Evolutionary conservation across 441 rosid species (phyloP).

Genomic region (Populus tomentosa): DNA sequence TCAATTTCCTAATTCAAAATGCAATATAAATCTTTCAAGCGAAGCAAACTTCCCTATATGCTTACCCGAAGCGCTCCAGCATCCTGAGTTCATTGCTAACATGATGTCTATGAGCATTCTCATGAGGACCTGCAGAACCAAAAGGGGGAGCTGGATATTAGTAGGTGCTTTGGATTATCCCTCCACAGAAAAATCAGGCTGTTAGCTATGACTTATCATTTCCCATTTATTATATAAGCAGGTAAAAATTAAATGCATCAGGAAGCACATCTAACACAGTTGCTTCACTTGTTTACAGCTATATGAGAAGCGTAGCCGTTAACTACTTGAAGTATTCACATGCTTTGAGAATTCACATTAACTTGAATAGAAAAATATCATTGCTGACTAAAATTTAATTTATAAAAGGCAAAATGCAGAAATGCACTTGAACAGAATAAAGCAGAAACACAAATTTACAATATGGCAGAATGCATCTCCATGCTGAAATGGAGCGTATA

Average conservation of each 20-base stretch:
- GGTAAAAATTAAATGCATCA: background rate
- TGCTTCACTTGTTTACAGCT: background rate
- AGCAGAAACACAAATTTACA: background rate
- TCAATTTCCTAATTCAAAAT: background rate
- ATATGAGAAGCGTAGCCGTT: background rate
- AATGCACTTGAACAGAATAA: background rate
- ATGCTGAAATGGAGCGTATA: background rate
- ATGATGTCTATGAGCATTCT: slow-evolving; percentile 66
- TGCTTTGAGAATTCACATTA: background rate
- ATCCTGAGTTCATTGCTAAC: slow-evolving; percentile 66
- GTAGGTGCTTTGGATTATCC: background rate
- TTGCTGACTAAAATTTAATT: background rate
- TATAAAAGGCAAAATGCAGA: background rate
- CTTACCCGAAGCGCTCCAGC: slow-evolving; percentile 90
- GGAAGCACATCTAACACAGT: background rate
- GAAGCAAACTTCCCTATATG: slow-evolving; percentile 3
- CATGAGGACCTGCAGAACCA: slow-evolving; percentile 68
- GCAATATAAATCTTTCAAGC: background rate
- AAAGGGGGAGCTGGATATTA: slow-evolving; percentile 8
- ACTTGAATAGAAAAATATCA: background rate
- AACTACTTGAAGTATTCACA: background rate
- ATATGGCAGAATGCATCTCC: background rate
- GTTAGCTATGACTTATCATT: background rate
- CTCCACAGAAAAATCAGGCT: background rate
- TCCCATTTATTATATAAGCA: background rate